Evolutionary conservation across 1,284 basidiomycete genomes (phyloP), one percentile per base, ranked within the genome.

Genomic region (Cutaneotrichosporon cutaneum): DNA sequence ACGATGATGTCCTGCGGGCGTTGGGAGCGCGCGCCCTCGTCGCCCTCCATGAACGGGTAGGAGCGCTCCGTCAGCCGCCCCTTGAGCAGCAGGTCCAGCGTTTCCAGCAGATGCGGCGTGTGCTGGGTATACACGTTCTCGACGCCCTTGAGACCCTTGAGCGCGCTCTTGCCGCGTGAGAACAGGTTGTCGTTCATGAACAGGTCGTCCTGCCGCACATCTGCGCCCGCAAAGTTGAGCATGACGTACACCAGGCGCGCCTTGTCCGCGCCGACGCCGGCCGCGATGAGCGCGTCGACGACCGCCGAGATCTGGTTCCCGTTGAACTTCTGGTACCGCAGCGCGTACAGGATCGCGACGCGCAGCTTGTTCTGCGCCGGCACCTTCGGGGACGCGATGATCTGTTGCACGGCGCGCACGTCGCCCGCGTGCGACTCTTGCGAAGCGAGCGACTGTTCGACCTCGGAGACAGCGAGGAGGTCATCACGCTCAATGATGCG

Each of bases 61-160:
- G 87, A 92, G 2, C 87, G 85, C 68, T 98, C 95, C 68, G 86
- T 88, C 65, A 99, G 77, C 53, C 90, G 83, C 14, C 94, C 95
- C 71, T 87, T 92, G 71, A 96, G 85, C 2, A 99, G 81, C 59
- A 90, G 85, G 73, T 99, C 96, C 22, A 99, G 81, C 6, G 95
- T 99, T 73, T 97, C 88, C 0, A 90, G 87, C 3, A 99, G 82
- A 77, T 96, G 94, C 10, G 96, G 96, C 16, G 88, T 89, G 73
- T 99, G 96, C 73, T 99, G 96, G 59, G 94, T 99, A 75, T 98
- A 99, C 9, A 99, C 95, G 72, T 99, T 99, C 78, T 99, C 96
- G 7, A 99, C 96, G 8, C 96, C 96, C 89, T 97, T 97, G 59
- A 99, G 82, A 1, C 96, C 96, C 76, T 97, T 97, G 65, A 99